Percentiles rank a stretch among this genome's conserved stretches.
These are phyloP conservation scores for Pseudogymnoascus pannorum DNA, from an alignment of 2,329 filamentous ascomycete genomes.

Conservation along the genomic window DNA sequence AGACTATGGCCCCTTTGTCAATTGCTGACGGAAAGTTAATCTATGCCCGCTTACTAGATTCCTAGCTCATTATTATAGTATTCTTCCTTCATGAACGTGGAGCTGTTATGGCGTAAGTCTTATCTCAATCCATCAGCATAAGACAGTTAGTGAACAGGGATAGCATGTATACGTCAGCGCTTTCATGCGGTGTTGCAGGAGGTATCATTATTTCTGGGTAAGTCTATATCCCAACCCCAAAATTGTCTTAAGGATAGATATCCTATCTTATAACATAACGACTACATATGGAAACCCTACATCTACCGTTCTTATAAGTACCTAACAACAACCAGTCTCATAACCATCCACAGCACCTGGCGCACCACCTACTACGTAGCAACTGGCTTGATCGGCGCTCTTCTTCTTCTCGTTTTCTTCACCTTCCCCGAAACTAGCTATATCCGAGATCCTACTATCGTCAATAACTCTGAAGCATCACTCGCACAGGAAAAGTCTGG, in stretches of 20 bases:
- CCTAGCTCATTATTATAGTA: conserved; percentile 25
- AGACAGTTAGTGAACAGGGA: neutral
- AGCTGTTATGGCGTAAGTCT: conserved; percentile 32
- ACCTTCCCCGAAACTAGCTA: conserved; percentile 50
- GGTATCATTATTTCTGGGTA: conserved; percentile 43
- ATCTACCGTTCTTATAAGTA: conserved; percentile 10
- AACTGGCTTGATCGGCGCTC: conserved; percentile 40
- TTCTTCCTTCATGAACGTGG: conserved; percentile 55
- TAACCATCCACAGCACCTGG: conserved; percentile 43
- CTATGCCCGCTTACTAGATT: neutral
- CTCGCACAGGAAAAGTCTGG: neutral
- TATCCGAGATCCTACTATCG: conserved; percentile 25
- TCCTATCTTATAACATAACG: conserved; percentile 43
- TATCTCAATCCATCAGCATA: neutral
- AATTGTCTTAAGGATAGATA: conserved; percentile 20
- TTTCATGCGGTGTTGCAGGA: conserved; percentile 41
- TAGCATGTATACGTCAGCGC: conserved; percentile 17
- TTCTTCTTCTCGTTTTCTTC: conserved; percentile 42
- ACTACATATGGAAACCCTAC: too few species aligned
- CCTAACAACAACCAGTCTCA: conserved; percentile 20
- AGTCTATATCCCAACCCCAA: conserved; percentile 28
- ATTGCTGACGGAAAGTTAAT: conserved; percentile 40
- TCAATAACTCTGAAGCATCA: neutral
- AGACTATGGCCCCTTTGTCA: conserved; percentile 49
- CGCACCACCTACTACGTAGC: conserved; percentile 45